Evolutionary conservation across 2,329 filamentous ascomycete genomes (phyloP), one percentile per base, ranked within the genome.

Genomic region (Aspergillus hortae): DNA sequence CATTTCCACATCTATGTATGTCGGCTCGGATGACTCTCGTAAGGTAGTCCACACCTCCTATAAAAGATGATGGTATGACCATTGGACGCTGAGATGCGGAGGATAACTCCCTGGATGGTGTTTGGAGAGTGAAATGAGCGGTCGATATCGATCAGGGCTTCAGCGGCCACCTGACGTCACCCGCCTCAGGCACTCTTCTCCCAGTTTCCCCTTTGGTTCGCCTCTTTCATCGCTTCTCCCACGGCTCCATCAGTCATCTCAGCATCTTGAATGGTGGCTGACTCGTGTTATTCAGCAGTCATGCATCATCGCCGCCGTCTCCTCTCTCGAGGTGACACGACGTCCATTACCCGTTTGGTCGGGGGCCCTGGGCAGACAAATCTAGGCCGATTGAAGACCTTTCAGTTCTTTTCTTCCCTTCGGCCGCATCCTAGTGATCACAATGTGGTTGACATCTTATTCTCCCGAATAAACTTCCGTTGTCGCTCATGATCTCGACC

Each of bases 151-250:
- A 17, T n/a, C 35, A 38, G 35, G 35, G 15, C 27, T 30, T 30
- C 27, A 11, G 35, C 12, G 35, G 15, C 35, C 35, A 38, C 46
- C 46, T 48, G 46, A 48, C 46, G 46, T 48, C 46, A 48, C 46
- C n/a, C 30, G 40, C 46, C 36, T 48, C 36, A 42, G 46, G 25
- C 46, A 48, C 36, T 17, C 15, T 17, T 27, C 36, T 36, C 15
- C 12, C 19, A 25, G 17, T 40, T 47, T 40, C 12, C 11, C 17
- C 6, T 30, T 30, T 11, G 27, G 27, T 30, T 30, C 3, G 27
- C 27, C 27, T 30, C 27, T 30, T 30, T 30, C 27, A 9, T 30
- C 27, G 27, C 6, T 38, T 38, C 35, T 38, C 35, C 35, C 35
- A 38, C 14, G 35, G 14, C 35, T n/a, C 35, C 35, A 17, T 7